Conservation (phyloP, 495 filamentous ascomycete genomes). For the Xylaria palmicola region DNA sequence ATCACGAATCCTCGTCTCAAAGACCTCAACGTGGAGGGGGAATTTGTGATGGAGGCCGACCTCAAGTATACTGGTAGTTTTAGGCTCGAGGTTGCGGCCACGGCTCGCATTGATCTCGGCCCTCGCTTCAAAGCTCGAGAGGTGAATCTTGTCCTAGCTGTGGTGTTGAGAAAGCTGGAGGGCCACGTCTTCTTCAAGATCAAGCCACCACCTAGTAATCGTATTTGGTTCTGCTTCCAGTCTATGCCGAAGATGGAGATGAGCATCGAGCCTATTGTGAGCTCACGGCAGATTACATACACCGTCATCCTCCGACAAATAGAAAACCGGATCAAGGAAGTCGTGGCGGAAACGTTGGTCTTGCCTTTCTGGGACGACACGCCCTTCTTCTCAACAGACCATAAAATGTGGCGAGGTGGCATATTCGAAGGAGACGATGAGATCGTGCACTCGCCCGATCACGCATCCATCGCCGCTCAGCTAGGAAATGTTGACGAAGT, state of each 20-base stretch:
- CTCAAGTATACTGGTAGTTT: conserved; percentile 87
- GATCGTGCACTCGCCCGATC: conserved; percentile 32
- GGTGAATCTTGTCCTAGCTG: conserved; percentile 84
- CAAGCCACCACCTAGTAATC: conserved; percentile 94
- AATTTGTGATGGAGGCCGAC: conserved; percentile 81
- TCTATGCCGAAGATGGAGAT: conserved; percentile 89
- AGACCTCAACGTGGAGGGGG: conserved; percentile 88
- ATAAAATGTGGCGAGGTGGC: conserved; percentile 78
- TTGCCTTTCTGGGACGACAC: conserved; percentile 93
- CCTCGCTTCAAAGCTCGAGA: conserved; percentile 84
- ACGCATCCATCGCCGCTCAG: conserved; percentile 54
- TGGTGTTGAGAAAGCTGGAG: conserved; percentile 79
- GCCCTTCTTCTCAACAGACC: conserved; percentile 77
- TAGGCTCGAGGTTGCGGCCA: conserved; percentile 82
- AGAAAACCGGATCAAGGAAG: conserved; percentile 89
- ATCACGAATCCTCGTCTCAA: conserved; percentile 86
- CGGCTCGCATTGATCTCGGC: conserved; percentile 86
- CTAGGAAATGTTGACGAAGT: conserved; percentile 55
- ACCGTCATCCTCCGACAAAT: conserved; percentile 88
- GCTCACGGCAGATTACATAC: conserved; percentile 92
- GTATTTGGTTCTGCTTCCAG: conserved; percentile 92
- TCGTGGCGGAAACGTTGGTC: conserved; percentile 90
- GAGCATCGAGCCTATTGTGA: conserved; percentile 91
- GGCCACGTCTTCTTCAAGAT: conserved; percentile 82
- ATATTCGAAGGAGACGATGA: conserved; percentile 71